Conservation (phyloP, 257 asterid species). For the Verbascum thapsus region DNA sequence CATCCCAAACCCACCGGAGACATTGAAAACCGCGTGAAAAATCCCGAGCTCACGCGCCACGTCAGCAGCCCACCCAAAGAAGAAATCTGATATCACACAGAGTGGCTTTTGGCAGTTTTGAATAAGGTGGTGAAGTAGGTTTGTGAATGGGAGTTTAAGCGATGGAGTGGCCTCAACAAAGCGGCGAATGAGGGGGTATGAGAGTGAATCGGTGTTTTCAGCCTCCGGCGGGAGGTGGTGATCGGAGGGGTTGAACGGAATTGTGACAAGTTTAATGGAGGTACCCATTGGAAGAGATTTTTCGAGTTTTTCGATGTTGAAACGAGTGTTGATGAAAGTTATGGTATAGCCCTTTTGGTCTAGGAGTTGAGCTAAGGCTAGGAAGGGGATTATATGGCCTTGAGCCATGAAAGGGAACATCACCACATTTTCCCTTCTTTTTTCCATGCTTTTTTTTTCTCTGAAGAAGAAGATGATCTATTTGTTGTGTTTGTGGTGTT, state of each 20-base stretch:
- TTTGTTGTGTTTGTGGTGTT: too few species aligned
- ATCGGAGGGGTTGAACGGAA: constrained; percentile 45
- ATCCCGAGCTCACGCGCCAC: constrained; percentile 52
- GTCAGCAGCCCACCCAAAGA: constrained; percentile 60
- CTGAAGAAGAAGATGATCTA: too few species aligned
- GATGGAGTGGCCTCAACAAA: constrained; percentile 42
- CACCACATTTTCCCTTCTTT: constrained; percentile 15
- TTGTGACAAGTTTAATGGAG: constrained; percentile 39
- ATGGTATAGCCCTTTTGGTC: constrained; percentile 5
- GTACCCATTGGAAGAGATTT: constrained; percentile 32
- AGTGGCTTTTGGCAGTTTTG: constrained; percentile 40
- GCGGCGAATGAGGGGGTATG: constrained; percentile 36
- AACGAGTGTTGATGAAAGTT: constrained; percentile 28
- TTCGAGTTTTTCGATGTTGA: constrained; percentile 49
- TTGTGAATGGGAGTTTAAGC: constrained; percentile 39
- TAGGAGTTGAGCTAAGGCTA: constrained; percentile 15
- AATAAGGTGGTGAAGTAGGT: constrained; percentile 30
- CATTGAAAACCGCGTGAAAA: constrained; percentile 50
- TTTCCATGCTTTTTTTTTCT: too few species aligned
- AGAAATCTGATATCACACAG: constrained; percentile 53
- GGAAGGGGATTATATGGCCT: constrained; percentile 23
- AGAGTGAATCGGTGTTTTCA: constrained; percentile 44
- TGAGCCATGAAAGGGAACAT: constrained; percentile 27
- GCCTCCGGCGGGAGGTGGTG: constrained; percentile 45
- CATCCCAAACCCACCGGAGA: constrained; percentile 61